phyloP scores from a whole-genome alignment of 164 flowering plant genomes.

The Pachysandra terminalis region DNA sequence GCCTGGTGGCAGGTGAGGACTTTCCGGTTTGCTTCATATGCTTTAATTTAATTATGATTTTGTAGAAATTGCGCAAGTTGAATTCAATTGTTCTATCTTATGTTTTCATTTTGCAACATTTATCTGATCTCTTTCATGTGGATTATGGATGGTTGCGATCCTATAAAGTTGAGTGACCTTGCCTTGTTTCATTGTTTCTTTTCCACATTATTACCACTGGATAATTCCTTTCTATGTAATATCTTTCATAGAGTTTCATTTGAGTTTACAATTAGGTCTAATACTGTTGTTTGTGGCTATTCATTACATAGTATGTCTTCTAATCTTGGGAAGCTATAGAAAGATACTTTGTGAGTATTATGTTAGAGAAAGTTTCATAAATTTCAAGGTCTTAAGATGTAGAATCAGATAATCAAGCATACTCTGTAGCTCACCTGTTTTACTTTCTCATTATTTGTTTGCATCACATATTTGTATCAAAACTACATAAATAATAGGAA shows the following conservation, averaged over 20 bases:
- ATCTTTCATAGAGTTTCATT: not conserved
- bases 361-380: no score
- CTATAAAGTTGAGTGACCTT: not conserved
- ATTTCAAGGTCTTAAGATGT: no score
- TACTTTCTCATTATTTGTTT: not conserved
- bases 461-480: not conserved
- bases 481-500: not conserved
- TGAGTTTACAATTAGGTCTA: not conserved
- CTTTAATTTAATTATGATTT: not conserved
- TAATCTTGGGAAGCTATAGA: no score
- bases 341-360: no score
- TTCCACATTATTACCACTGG: not conserved
- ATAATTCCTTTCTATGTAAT: not conserved
- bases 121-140: no score
- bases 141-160: not conserved
- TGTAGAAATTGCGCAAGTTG: not conserved
- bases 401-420: no score
- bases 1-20: slow-evolving; percentile 94
- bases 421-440: not conserved
- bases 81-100: not conserved
- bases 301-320: not conserved
- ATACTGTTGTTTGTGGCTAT: not conserved
- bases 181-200: no score
- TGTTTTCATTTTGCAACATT: not conserved
- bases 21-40: not conserved